These are phyloP conservation scores for Paramecium biaurelia DNA, from an alignment of 73 alveolate genomes.

Conservation along the genomic window DNA sequence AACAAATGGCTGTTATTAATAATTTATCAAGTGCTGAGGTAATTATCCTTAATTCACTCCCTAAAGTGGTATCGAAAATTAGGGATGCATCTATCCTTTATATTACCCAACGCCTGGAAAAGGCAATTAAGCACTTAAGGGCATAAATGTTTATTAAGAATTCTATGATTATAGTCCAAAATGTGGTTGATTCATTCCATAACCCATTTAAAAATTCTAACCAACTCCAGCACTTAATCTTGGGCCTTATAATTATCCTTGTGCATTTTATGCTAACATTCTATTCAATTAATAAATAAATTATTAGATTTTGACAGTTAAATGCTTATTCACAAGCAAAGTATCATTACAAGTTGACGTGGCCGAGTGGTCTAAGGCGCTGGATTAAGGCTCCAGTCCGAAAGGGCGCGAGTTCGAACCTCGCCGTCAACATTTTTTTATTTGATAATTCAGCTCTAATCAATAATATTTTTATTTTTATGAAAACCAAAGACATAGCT, in stretches of 20 bases:
- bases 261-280: neutral
- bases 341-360: conserved; percentile 32
- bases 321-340: neutral
- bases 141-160: neutral
- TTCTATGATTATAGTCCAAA: neutral
- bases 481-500: neutral
- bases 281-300: neutral
- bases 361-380: conserved; percentile 71
- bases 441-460: neutral
- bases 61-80: neutral
- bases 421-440: conserved; percentile 55
- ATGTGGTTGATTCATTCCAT: neutral
- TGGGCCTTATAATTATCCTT: neutral
- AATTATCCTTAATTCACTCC: neutral
- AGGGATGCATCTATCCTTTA: neutral
- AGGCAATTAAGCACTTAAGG: neutral
- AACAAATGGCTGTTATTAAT: conserved; percentile 17
- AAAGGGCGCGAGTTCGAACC: conserved; percentile 71
- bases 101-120: neutral
- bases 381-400: conserved; percentile 70
- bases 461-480: neutral
- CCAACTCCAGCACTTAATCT: neutral
- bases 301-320: neutral
- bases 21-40: neutral
- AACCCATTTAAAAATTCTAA: neutral